Percentiles rank a stretch among this genome's conserved stretches.
Conservation (phyloP, 805 yeast species). For the Candida jianshihensis region DNA sequence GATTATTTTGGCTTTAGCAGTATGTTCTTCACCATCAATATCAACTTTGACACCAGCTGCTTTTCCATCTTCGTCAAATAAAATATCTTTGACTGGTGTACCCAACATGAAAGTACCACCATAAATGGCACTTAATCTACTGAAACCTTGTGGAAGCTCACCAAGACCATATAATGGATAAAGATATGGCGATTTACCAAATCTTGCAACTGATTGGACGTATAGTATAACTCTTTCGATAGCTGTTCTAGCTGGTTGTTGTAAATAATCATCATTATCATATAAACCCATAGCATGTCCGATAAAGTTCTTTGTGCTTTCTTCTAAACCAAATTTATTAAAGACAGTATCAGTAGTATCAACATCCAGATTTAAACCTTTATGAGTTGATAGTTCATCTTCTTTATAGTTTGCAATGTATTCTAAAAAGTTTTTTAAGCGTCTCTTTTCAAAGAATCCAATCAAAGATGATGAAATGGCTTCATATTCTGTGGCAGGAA, state of each 20-base stretch:
- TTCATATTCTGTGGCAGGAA: slow-evolving; percentile 86
- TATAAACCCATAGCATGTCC: slow-evolving; percentile 99
- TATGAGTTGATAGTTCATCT: slow-evolving; percentile 72
- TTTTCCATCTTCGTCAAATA: slow-evolving; percentile 64
- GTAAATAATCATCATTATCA: slow-evolving; percentile 84
- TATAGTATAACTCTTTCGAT: slow-evolving; percentile 81
- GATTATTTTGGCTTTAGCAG: slow-evolving; percentile 85
- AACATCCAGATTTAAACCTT: slow-evolving; percentile 76
- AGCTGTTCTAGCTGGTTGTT: slow-evolving; percentile 87
- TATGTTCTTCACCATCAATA: slow-evolving; percentile 49
- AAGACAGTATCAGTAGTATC: slow-evolving; percentile 91
- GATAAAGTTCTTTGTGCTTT: slow-evolving; percentile 90
- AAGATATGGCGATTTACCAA: slow-evolving; percentile 93
- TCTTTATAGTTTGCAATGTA: slow-evolving; percentile 79
- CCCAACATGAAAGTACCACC: slow-evolving; percentile 99
- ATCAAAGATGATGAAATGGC: slow-evolving; percentile 87
- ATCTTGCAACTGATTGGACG: slow-evolving; percentile 85
- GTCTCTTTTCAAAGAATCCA: slow-evolving; percentile 94
- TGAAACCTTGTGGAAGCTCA: slow-evolving; percentile 98
- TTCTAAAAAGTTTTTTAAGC: slow-evolving; percentile 89
- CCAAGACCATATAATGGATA: slow-evolving; percentile 96
- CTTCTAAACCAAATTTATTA: slow-evolving; percentile 81
- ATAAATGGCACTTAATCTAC: slow-evolving; percentile 91
- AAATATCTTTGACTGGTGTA: slow-evolving; percentile 87
- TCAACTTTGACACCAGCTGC: slow-evolving; percentile 86